Evolutionary conservation across 106 monocot genomes (phyloP).

Genomic region (Gastrodia elata): DNA sequence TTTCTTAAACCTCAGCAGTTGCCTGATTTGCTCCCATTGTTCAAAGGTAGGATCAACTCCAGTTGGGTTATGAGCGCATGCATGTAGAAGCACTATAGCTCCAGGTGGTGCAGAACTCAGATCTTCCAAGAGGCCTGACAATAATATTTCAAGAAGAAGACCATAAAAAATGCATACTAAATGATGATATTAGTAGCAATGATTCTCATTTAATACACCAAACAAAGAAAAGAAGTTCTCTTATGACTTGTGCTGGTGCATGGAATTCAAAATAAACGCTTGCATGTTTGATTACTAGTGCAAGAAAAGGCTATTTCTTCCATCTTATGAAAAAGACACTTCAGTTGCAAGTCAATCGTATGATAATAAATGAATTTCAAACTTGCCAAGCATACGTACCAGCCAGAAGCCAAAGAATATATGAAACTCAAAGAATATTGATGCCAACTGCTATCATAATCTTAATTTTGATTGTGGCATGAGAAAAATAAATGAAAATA

Average conservation of each 20-base stretch:
- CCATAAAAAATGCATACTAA: neutral
- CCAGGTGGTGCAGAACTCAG: slow-evolving; percentile 62
- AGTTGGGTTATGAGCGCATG: slow-evolving; percentile 97
- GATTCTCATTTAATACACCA: neutral
- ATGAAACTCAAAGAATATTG: neutral
- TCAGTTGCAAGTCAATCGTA: neutral
- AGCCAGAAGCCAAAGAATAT: neutral
- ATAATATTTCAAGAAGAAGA: neutral
- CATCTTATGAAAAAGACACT: neutral
- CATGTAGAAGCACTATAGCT: slow-evolving; percentile 87
- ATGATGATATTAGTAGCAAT: neutral
- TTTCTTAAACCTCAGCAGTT: slow-evolving; percentile 68
- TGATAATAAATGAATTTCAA: neutral
- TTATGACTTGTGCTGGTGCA: neutral
- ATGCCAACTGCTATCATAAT: neutral
- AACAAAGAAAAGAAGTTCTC: neutral
- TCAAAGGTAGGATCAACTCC: slow-evolving; percentile 86
- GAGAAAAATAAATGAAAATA: neutral
- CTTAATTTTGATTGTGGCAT: neutral
- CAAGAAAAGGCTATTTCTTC: neutral
- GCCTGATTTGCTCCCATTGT: slow-evolving; percentile 92
- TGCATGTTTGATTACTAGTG: neutral
- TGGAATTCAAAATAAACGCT: neutral
- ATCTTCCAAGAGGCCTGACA: slow-evolving; percentile 76
- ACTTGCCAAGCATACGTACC: neutral